A percentile compares a stretch with the other conserved stretches of the same genome.
Evolutionary conservation across 192 early-diverging fungal genomes (phyloP).

Genomic region (Radiomyces spectabilis): DNA sequence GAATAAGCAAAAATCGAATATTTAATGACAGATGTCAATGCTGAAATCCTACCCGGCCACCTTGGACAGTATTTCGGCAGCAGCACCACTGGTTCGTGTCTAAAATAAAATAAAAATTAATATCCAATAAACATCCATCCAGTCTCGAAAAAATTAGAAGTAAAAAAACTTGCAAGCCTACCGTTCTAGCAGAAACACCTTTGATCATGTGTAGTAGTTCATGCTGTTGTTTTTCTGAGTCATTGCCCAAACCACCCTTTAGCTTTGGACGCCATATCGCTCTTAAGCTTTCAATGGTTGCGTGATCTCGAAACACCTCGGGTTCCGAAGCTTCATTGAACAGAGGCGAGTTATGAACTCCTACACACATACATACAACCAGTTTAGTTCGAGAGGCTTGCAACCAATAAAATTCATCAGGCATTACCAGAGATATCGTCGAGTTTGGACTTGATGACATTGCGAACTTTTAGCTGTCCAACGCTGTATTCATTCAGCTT

Average conservation of each 20-base stretch:
- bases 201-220: slow-evolving; percentile 28
- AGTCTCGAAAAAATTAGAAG: no score
- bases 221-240: not conserved
- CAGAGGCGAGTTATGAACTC: slow-evolving; percentile 10
- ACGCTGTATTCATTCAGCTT: slow-evolving; percentile 26
- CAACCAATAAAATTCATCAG: slow-evolving; percentile 9
- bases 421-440: slow-evolving; percentile 49
- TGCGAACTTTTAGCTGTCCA: slow-evolving; percentile 36
- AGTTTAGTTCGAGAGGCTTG: not conserved
- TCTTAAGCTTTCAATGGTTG: slow-evolving; percentile 32
- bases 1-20: not conserved
- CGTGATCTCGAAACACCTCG: slow-evolving; percentile 36
- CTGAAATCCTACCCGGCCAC: slow-evolving; percentile 15
- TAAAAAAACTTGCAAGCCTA: no score
- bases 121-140: not conserved
- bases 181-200: slow-evolving; percentile 28
- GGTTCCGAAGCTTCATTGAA: slow-evolving; percentile 32
- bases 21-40: not conserved
- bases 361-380: no score
- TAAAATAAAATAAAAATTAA: not conserved
- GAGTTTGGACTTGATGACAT: slow-evolving; percentile 44
- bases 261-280: slow-evolving; percentile 38
- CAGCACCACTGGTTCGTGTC: slow-evolving; percentile 17
- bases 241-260: slow-evolving; percentile 2
- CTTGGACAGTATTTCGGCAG: slow-evolving; percentile 17